phyloP scores from a whole-genome alignment of 2,329 filamentous ascomycete species.

The Ophiosphaerella herpotricha region DNA sequence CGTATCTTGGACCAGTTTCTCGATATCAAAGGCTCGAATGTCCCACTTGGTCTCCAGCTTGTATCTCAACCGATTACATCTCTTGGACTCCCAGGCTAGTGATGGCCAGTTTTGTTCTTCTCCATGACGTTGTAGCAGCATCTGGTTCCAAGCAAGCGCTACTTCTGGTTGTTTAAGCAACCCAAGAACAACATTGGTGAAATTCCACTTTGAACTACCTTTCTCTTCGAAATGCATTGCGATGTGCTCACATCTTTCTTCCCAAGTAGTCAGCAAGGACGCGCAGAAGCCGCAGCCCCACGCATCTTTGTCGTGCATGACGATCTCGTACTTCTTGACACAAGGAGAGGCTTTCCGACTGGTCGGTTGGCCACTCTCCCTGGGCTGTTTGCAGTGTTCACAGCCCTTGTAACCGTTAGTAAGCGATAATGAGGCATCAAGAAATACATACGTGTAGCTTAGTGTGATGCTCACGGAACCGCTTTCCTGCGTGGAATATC shows the following conservation, averaged over 20 bases:
- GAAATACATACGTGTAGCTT: constrained; percentile 60
- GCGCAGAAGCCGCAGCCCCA: constrained; percentile 73
- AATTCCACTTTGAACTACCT: constrained; percentile 67
- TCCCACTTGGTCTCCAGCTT: constrained; percentile 68
- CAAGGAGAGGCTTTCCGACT: constrained; percentile 58
- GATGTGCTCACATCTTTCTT: constrained; percentile 71
- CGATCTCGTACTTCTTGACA: constrained; percentile 47
- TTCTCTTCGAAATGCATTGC: constrained; percentile 70
- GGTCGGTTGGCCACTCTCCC: constrained; percentile 56
- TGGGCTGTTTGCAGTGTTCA: constrained; percentile 68
- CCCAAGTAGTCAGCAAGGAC: constrained; percentile 64
- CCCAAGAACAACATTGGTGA: constrained; percentile 70
- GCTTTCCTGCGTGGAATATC: constrained; percentile 70
- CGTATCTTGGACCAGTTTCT: constrained; percentile 62
- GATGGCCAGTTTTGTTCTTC: constrained; percentile 55
- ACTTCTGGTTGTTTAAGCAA: constrained; percentile 69
- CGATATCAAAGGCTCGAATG: constrained; percentile 57
- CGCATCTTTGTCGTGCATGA: constrained; percentile 65
- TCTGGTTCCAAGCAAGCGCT: constrained; percentile 64
- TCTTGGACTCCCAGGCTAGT: constrained; percentile 66
- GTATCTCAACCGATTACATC: constrained; percentile 66
- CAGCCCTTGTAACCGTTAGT: constrained; percentile 50
- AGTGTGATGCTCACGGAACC: constrained; percentile 70
- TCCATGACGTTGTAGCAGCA: constrained; percentile 59
- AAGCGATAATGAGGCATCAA: neutral